These are phyloP conservation scores for Tricholoma furcatifolium DNA, from an alignment of 768 basidiomycete genomes.

Conservation along the genomic window DNA sequence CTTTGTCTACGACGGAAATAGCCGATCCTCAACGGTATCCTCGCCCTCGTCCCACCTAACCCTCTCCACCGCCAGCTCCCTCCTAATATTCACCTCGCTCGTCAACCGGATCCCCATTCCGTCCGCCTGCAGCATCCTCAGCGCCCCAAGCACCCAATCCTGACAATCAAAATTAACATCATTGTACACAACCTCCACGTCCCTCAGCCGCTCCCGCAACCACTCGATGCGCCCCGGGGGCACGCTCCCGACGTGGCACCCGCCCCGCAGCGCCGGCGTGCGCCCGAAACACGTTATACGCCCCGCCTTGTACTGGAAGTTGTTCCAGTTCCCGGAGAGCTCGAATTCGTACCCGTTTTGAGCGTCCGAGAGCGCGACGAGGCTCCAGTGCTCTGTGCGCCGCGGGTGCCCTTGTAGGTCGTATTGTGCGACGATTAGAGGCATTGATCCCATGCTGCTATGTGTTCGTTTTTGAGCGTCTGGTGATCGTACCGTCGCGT, in stretches of 20 bases:
- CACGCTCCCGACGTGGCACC: conserved; percentile 24
- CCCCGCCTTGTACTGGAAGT: conserved; percentile 19
- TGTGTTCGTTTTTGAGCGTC: not conserved
- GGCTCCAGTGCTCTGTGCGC: conserved; percentile 28
- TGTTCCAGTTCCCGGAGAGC: conserved; percentile 24
- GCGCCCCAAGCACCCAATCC: conserved; percentile 25
- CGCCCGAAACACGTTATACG: conserved; percentile 12
- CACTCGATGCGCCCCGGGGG: conserved; percentile 17
- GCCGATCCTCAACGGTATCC: conserved; percentile 23
- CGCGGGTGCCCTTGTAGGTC: conserved; percentile 22
- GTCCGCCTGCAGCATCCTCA: conserved; percentile 22
- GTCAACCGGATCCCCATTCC: conserved; percentile 17
- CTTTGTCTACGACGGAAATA: conserved; percentile 14
- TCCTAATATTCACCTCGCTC: conserved; percentile 14
- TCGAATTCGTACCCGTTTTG: conserved; percentile 21
- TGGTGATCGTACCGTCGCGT: no score
- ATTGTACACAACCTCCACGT: conserved; percentile 19
- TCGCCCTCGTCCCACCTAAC: conserved; percentile 25
- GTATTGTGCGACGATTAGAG: conserved; percentile 27
- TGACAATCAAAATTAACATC: conserved; percentile 26
- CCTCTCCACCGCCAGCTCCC: conserved; percentile 16
- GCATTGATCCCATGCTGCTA: conserved; percentile 15
- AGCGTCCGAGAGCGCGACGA: conserved; percentile 21
- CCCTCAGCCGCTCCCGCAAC: conserved; percentile 19
- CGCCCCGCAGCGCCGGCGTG: conserved; percentile 21